Evolutionary conservation across 176 grass and related monocot genomes (phyloP), one percentile per base, ranked within the genome.

Genomic region (Carex cristatella): DNA sequence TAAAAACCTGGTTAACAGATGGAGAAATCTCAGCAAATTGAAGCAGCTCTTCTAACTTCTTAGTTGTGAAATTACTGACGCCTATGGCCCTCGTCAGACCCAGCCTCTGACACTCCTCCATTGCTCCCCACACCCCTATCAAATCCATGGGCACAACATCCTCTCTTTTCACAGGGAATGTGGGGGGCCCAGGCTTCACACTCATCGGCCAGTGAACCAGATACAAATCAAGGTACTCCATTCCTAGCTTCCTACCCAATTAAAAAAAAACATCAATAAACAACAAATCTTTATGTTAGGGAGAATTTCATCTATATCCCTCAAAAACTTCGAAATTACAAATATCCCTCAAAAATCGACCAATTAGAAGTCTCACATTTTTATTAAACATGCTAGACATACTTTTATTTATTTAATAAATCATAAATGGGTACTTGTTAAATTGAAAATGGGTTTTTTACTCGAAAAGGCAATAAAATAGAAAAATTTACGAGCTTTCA

Each of bases 141-240:
- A 92, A 46, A 75, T 92, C 86, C 35, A 92, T 79, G 23, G 86
- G 88, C 16, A 90, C 2, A 6, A 76, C 76, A 53, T 84, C 84
- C 13, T 92, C 90, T 30, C 35, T 55, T 40, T 64, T 92, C 4
- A 5, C 0, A 5, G 70, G 88, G 15, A 70, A 63, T 18, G 0
- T 1, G 0, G 0, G 0, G 0, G 69, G 62, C 10, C 69, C 84
- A 3, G 81, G 84, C 48, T 88, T 94, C 2, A 88, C 0, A 82
- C 84, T 64, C 10, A 94, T 23, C 7, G 90, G 93, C 88, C 81
- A 89, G 88, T 94, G 90, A 62, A 92, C 65, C 86, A 94, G 88
- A 53, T 90, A 94, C 64, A 92, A 79, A 78, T 94, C 90, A 0
- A 94, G 32, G 81, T 94, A 92, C 33, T 94, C 90, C 81, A 92